These are phyloP conservation scores for Glomus cerebriforme DNA, from an alignment of 192 early-diverging fungal genomes.

Conservation along the genomic window DNA sequence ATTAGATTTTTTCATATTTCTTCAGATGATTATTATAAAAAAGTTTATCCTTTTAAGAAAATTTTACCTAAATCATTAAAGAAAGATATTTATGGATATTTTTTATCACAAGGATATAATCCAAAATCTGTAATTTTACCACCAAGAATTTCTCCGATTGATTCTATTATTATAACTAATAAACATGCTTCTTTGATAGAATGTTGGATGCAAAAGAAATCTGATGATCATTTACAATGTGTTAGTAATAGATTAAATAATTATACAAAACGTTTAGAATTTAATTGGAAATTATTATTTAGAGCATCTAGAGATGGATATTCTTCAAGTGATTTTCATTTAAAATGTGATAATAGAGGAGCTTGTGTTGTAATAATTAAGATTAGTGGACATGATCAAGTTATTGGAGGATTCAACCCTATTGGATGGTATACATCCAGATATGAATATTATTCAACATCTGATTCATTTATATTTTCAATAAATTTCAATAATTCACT, in stretches of 20 bases:
- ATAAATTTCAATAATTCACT: background rate
- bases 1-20: constrained; percentile 18
- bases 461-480: background rate
- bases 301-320: constrained; percentile 6
- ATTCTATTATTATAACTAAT: constrained; percentile 11
- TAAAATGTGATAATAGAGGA: constrained; percentile 12
- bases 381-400: background rate
- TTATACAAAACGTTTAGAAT: background rate
- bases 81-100: background rate
- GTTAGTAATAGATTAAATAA: background rate
- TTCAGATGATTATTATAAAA: constrained; percentile 6
- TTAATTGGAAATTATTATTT: background rate
- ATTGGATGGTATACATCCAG: background rate
- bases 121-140: too few species aligned
- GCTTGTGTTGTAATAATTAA: background rate
- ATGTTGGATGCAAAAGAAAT: constrained; percentile 9
- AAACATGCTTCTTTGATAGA: constrained; percentile 4
- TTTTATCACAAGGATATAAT: background rate
- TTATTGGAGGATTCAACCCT: background rate
- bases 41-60: background rate
- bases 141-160: background rate
- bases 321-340: background rate
- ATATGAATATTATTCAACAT: background rate
- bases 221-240: background rate
- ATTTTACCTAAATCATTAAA: constrained; percentile 7